These are phyloP conservation scores for Rhazya stricta DNA, from an alignment of 257 asterid genomes.

Conservation along the genomic window DNA sequence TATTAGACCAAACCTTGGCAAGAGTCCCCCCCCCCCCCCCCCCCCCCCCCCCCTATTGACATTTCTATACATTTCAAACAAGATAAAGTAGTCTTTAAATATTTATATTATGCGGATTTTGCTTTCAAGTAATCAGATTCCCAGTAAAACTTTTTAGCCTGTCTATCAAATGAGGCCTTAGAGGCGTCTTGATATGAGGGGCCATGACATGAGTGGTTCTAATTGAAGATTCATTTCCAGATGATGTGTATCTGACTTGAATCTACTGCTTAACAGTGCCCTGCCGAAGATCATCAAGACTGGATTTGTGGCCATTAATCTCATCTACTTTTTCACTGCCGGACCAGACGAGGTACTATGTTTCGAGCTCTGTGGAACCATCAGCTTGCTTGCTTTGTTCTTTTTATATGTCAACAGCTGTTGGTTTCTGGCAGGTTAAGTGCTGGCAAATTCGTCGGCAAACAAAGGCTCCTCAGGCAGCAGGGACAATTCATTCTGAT, in stretches of 20 bases:
- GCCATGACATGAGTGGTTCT: background rate
- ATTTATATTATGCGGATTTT: too few species aligned
- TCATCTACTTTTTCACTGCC: constrained; percentile 96
- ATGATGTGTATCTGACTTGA: background rate
- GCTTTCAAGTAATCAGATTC: too few species aligned
- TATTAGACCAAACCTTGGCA: too few species aligned
- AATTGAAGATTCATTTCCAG: background rate
- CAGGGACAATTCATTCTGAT: constrained; percentile 95
- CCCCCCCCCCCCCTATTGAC: too few species aligned
- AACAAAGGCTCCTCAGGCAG: constrained; percentile 96
- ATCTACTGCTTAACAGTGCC: constrained; percentile 49
- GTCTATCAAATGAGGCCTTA: too few species aligned
- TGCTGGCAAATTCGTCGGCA: constrained; percentile 97
- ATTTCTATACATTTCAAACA: too few species aligned
- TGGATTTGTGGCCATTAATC: constrained; percentile 96
- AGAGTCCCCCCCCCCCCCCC: too few species aligned
- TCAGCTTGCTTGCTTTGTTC: background rate
- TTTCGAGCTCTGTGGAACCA: background rate
- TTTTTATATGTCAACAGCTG: background rate
- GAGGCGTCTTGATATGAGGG: background rate
- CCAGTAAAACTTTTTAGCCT: too few species aligned
- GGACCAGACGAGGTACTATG: constrained; percentile 98
- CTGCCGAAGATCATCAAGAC: constrained; percentile 95
- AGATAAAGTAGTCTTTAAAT: too few species aligned
- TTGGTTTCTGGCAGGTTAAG: constrained; percentile 58